These are phyloP conservation scores for Chaetomiaceae sp. DNA, from an alignment of 2,329 filamentous ascomycete species.

Conservation along the genomic window DNA sequence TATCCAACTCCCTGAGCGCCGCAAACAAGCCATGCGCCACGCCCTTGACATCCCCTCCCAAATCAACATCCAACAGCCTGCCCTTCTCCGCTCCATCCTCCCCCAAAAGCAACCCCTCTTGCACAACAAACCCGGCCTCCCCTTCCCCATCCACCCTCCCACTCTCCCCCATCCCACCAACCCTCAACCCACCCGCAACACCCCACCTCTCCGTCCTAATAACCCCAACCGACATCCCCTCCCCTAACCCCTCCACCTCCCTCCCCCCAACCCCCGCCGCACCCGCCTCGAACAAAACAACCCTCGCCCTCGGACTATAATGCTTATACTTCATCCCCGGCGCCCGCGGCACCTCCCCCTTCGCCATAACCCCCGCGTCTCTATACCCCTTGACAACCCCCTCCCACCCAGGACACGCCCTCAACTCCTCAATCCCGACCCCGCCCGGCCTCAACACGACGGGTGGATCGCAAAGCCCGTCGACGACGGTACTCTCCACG, in stretches of 20 bases:
- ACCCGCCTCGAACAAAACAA: conserved; percentile 69
- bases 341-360: conserved; percentile 63
- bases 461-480: conserved; percentile 77
- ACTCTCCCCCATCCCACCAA: conserved; percentile 29
- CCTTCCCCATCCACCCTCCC: conserved; percentile 26
- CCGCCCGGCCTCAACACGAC: conserved; percentile 82
- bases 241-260: conserved; percentile 10
- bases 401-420: conserved; percentile 75
- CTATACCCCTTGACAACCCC: conserved; percentile 72
- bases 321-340: conserved; percentile 99
- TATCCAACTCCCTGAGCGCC: conserved; percentile 79
- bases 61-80: conserved; percentile 61
- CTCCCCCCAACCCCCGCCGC: conserved; percentile 15
- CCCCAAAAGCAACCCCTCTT: conserved; percentile 38
- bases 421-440: conserved; percentile 74
- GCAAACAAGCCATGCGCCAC: conserved; percentile 89
- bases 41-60: conserved; percentile 65
- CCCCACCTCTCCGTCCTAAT: conserved; percentile 55
- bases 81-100: conserved; percentile 32
- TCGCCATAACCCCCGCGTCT: conserved; percentile 54
- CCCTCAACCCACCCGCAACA: conserved; percentile 38
- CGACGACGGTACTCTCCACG: conserved; percentile 95
- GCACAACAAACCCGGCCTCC: conserved; percentile 35
- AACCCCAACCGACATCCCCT: conserved; percentile 41
- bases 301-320: conserved; percentile 85